Conservation (phyloP, 2,329 filamentous ascomycete species). For the Diaporthe vaccinii region DNA sequence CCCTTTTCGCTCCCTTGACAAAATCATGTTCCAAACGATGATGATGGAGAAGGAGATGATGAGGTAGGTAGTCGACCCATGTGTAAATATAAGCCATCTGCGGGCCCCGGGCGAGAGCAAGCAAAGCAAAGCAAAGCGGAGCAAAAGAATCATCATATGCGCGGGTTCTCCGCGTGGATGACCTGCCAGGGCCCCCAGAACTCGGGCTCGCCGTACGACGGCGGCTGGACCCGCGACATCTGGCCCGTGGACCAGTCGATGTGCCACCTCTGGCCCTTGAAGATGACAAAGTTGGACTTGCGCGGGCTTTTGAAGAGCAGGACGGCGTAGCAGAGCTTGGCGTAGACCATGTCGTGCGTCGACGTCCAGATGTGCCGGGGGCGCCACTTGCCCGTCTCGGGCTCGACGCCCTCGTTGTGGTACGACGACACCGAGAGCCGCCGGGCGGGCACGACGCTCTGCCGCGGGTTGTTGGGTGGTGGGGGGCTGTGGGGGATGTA, state of each 20-base stretch:
- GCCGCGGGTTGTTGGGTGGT: not conserved
- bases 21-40: constrained; percentile 7
- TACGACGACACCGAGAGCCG: constrained; percentile 62
- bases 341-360: constrained; percentile 70
- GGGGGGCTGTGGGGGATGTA: not conserved
- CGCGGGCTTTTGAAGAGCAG: constrained; percentile 68
- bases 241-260: constrained; percentile 71
- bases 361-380: constrained; percentile 68
- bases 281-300: constrained; percentile 70
- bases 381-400: constrained; percentile 68
- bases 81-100: not conserved
- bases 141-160: constrained; percentile 51
- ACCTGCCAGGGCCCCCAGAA: constrained; percentile 64
- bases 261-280: constrained; percentile 69
- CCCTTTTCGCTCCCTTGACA: constrained; percentile 34
- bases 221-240: constrained; percentile 67
- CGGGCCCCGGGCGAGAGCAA: not conserved
- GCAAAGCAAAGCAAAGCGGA: not conserved
- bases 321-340: constrained; percentile 71
- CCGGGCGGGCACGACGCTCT: constrained; percentile 43
- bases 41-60: not conserved
- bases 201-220: constrained; percentile 66
- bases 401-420: constrained; percentile 60
- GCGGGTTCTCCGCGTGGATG: constrained; percentile 63
- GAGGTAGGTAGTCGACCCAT: not conserved